Conservation (phyloP, 169 alveolate genomes). For the Plasmodium blacklocki region DNA sequence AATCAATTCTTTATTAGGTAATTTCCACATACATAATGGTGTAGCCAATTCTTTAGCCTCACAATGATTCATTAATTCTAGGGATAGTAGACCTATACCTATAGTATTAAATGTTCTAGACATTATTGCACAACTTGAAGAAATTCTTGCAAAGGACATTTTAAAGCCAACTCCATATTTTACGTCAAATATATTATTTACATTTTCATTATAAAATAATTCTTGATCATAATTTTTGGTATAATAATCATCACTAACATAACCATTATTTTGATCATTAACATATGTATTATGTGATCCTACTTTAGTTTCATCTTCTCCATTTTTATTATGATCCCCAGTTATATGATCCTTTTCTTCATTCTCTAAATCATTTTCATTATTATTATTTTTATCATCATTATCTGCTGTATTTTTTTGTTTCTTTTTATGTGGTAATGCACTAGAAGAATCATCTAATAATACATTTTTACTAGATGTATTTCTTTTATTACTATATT, state of each 20-base stretch:
- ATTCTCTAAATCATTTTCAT: slow-evolving; percentile 1
- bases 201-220: slow-evolving; percentile 60
- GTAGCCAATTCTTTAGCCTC: slow-evolving; percentile 86
- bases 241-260: slow-evolving; percentile 15
- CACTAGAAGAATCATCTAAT: not conserved
- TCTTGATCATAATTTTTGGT: slow-evolving; percentile 55
- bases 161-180: slow-evolving; percentile 92
- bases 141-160: slow-evolving; percentile 89
- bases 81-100: slow-evolving; percentile 91
- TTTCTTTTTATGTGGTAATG: slow-evolving; percentile 7
- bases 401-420: not conserved
- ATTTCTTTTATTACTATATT: not conserved
- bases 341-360: not conserved
- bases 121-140: slow-evolving; percentile 91
- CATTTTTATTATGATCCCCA: not conserved
- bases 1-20: slow-evolving; percentile 91
- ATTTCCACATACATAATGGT: slow-evolving; percentile 91
- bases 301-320: slow-evolving; percentile 11
- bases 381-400: not conserved
- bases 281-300: not conserved
- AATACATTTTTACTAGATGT: not conserved
- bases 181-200: slow-evolving; percentile 57
- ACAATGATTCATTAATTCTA: slow-evolving; percentile 88
- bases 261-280: slow-evolving; percentile 12
- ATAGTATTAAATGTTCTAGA: slow-evolving; percentile 89